Base-by-base conservation (phyloP, 1,139 yeast genomes). In the Diutina neorugosa region DNA sequence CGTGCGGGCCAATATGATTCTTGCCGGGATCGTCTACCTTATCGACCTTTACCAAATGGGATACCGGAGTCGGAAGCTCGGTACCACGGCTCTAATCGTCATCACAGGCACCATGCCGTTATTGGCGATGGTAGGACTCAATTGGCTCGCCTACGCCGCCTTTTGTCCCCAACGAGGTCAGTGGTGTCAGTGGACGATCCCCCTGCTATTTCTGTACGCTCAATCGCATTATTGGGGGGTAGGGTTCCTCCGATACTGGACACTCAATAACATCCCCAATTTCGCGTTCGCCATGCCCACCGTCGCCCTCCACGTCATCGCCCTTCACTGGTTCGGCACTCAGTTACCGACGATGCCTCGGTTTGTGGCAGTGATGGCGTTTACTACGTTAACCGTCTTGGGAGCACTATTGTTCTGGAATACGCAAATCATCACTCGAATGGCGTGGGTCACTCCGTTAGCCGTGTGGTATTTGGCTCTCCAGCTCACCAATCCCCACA, bases 171-270 rank as follows among this genome's bases (percentile, higher is more conserved):
- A 70, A n/a, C 68, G 87, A 58, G 83, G 84, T 1, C 85, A 76
- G 57, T 93, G 98, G 98, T 93, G 98, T 64, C 58, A 64, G 16
- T 58, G 65, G 21, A 63, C 57, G 12, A 51, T 84, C 0, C 89
- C 90, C 3, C 77, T 86, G 40, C 71, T 93, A 43, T 84, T 84
- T 61, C 67, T 78, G n/a, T 88, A 75, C 64, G 87, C 95, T 7
- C 98, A 93, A 66, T 57, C 69, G 2, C 75, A 82, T 58, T 91
- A 93, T 65, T 93, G 98, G 98, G 78, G 81, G 59, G 77, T 74
- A 51, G 98, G 98, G 0, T 81, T 91, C 54, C 67, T 93, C 52
- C 72, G 69, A 51, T 93, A 93, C 65, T 93, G 96, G 94, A 84
- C 94, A 0, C 59, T 73, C 0, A 82, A 81, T 61, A 91, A 93